These are phyloP conservation scores for Geosmithia putterillii DNA, from an alignment of 2,329 filamentous ascomycete species.

Conservation along the genomic window DNA sequence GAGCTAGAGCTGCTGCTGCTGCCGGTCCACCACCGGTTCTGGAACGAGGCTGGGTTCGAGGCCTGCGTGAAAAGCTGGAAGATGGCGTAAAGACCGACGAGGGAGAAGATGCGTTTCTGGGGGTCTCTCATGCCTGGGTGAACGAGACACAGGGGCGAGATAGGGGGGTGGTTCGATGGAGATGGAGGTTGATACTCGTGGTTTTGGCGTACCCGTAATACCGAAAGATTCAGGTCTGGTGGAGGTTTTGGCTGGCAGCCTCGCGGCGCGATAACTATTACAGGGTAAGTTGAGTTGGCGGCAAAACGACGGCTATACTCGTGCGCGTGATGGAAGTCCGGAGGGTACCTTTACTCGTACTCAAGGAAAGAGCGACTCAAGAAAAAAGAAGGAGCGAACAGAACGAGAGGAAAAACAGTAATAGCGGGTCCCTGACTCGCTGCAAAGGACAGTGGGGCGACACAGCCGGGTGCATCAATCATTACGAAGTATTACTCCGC, in stretches of 20 bases:
- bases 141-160: not conserved
- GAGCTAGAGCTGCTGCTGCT: conserved; percentile 9
- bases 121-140: conserved; percentile 22
- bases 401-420: not conserved
- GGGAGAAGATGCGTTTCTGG: conserved; percentile 20
- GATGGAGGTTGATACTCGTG: not conserved
- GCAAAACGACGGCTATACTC: not conserved
- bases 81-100: conserved; percentile 20
- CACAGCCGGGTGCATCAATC: too few species aligned
- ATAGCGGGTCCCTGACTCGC: not conserved
- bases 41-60: conserved; percentile 15
- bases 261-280: not conserved
- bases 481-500: too few species aligned
- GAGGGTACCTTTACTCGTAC: too few species aligned
- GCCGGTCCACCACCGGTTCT: conserved; percentile 12
- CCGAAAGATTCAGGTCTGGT: too few species aligned
- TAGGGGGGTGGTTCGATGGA: not conserved
- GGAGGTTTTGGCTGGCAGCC: not conserved
- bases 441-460: too few species aligned
- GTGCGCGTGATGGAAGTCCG: not conserved
- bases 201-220: too few species aligned
- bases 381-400: too few species aligned
- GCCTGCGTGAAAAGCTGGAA: conserved; percentile 21
- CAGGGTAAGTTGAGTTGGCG: not conserved
- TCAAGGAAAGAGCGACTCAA: not conserved